These are phyloP conservation scores for Obelidium mucronatum DNA, from an alignment of 192 early-diverging fungal genomes.

Conservation along the genomic window DNA sequence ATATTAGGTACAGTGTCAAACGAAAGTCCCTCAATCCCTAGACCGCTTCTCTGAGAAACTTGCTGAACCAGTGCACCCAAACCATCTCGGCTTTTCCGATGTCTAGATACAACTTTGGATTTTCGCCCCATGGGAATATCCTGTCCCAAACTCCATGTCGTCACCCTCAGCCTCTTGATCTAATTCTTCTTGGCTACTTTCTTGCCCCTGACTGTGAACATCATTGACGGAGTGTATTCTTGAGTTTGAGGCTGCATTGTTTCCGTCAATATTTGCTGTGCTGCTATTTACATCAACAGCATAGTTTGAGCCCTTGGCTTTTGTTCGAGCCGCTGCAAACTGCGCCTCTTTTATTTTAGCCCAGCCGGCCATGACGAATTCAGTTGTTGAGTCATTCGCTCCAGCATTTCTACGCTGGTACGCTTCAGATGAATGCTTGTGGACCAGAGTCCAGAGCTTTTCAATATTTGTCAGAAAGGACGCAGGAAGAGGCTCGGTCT, in stretches of 20 bases:
- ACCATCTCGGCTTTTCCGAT: neutral
- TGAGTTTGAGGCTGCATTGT: neutral
- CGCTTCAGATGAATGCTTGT: conserved; percentile 39
- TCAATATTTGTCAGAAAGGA: conserved; percentile 57
- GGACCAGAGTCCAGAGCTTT: conserved; percentile 51
- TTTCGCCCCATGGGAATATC: neutral
- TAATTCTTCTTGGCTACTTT: neutral
- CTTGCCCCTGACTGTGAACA: neutral
- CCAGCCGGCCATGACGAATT: conserved; percentile 58
- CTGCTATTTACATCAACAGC: neutral
- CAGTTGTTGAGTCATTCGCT: conserved; percentile 42
- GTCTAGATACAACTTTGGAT: neutral
- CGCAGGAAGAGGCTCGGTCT: conserved; percentile 30
- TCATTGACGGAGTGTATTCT: neutral
- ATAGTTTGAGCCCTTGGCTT: neutral
- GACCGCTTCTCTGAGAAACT: conserved; percentile 1
- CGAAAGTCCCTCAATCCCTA: conserved; percentile 52
- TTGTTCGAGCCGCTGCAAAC: conserved; percentile 44
- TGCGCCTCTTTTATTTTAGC: conserved; percentile 55
- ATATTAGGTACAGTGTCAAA: conserved; percentile 56
- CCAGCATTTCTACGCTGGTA: conserved; percentile 16
- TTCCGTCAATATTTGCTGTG: neutral
- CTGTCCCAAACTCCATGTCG: neutral
- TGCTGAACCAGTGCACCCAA: neutral
- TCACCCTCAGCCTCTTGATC: neutral